Percentiles rank a stretch among this genome's conserved stretches.
Evolutionary conservation across 805 yeast species (phyloP).

Genomic region (Tetrapisispora taiwanensis): DNA sequence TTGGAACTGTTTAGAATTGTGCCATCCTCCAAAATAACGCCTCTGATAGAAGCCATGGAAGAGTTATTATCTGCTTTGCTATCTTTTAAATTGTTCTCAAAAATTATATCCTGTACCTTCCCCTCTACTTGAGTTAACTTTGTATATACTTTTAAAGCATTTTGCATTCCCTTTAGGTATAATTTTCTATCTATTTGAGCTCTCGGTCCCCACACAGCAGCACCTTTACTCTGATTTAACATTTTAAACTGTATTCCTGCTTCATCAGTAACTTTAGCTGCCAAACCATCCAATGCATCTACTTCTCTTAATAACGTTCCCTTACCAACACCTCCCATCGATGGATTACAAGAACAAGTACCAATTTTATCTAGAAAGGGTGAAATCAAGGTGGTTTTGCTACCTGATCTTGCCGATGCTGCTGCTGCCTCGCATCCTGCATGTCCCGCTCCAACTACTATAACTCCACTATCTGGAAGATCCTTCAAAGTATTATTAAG

Average conservation of each 20-base stretch:
- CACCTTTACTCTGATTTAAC: slow-evolving; percentile 74
- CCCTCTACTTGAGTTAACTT: slow-evolving; percentile 48
- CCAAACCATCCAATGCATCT: slow-evolving; percentile 92
- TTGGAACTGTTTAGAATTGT: slow-evolving; percentile 44
- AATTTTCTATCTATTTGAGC: slow-evolving; percentile 88
- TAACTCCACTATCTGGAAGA: slow-evolving; percentile 34
- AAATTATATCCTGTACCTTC: slow-evolving; percentile 74
- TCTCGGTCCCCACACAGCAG: slow-evolving; percentile 97
- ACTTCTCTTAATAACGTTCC: slow-evolving; percentile 88
- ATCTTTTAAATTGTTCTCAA: slow-evolving; percentile 31
- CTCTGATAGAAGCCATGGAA: slow-evolving; percentile 35
- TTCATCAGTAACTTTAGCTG: slow-evolving; percentile 74
- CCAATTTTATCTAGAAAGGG: slow-evolving; percentile 73
- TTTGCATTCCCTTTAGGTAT: slow-evolving; percentile 73
- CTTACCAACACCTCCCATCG: slow-evolving; percentile 97
- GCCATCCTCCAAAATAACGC: slow-evolving; percentile 68
- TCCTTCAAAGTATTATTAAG: slow-evolving; percentile 5
- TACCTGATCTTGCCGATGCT: slow-evolving; percentile 81
- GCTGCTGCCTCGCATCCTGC: slow-evolving; percentile 98
- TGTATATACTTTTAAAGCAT: slow-evolving; percentile 45
- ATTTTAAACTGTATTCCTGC: slow-evolving; percentile 91
- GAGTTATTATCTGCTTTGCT: not conserved
- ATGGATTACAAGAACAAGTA: slow-evolving; percentile 93
- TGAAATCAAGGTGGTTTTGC: slow-evolving; percentile 48
- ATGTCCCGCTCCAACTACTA: slow-evolving; percentile 96